These are phyloP conservation scores for Acacia concinna DNA, from an alignment of 331 rosid genomes.

Conservation along the genomic window DNA sequence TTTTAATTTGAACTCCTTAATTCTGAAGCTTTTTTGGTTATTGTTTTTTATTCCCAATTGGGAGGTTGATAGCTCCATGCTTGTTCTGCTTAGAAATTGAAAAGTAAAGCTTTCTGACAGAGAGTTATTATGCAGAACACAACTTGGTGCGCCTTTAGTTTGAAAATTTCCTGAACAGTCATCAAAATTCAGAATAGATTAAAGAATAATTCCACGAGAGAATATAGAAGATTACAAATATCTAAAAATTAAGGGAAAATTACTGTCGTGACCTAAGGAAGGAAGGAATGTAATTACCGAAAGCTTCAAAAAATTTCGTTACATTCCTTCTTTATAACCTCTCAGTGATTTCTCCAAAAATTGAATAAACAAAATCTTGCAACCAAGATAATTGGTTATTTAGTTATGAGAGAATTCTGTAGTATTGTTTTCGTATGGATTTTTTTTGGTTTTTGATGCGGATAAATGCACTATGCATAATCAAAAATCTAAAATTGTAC, in stretches of 20 bases:
- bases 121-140: background rate
- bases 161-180: background rate
- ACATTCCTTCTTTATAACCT: too few relatives aligned
- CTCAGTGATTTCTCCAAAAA: too few relatives aligned
- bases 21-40: background rate
- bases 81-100: background rate
- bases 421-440: background rate
- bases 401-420: background rate
- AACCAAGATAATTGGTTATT: background rate
- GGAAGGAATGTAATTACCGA: too few relatives aligned
- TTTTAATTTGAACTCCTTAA: background rate
- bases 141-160: background rate
- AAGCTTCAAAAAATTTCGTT: too few relatives aligned
- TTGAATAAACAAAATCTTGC: background rate
- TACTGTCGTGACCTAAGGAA: too few relatives aligned
- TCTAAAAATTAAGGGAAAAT: too few relatives aligned
- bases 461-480: too few relatives aligned
- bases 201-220: background rate
- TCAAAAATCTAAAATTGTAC: background rate
- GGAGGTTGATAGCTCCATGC: background rate
- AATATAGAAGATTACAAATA: background rate
- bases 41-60: background rate
- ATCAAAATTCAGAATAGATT: background rate
- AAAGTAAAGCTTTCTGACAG: background rate
- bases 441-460: background rate